Percentiles rank a stretch among this genome's conserved stretches.
Evolutionary conservation across 345 rosid genomes (phyloP).

Genomic region (Adansonia digitata): DNA sequence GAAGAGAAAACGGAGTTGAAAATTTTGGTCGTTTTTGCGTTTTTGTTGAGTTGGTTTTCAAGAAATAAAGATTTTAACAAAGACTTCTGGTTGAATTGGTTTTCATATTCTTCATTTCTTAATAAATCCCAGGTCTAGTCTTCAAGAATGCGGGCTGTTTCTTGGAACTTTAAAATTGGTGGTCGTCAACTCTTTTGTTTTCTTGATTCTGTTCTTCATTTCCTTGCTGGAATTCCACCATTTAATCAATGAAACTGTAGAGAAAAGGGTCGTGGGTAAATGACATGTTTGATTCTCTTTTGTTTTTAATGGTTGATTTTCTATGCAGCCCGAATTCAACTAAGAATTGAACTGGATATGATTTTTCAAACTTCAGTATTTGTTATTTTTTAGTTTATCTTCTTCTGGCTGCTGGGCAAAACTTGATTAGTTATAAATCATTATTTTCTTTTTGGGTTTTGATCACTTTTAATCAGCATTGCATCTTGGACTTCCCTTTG

Average conservation of each 20-base stretch:
- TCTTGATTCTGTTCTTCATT: not conserved
- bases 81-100: not conserved
- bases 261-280: not conserved
- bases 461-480: slow-evolving; percentile 35
- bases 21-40: no score
- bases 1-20: not conserved
- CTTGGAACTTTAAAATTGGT: not conserved
- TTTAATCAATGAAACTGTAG: not conserved
- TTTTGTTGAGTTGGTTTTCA: not conserved
- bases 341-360: not conserved
- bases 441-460: not conserved
- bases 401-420: no score
- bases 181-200: not conserved
- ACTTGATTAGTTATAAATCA: no score
- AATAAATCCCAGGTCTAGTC: not conserved
- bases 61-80: not conserved
- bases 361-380: no score
- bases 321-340: not conserved
- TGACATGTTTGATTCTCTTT: no score
- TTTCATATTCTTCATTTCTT: not conserved
- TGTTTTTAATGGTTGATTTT: not conserved
- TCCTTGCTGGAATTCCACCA: not conserved
- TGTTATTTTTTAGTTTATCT: no score
- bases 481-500: slow-evolving; percentile 72
- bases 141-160: not conserved